Evolutionary conservation across 2,329 filamentous ascomycete genomes (phyloP).

Genomic region (Venturia carpophila): DNA sequence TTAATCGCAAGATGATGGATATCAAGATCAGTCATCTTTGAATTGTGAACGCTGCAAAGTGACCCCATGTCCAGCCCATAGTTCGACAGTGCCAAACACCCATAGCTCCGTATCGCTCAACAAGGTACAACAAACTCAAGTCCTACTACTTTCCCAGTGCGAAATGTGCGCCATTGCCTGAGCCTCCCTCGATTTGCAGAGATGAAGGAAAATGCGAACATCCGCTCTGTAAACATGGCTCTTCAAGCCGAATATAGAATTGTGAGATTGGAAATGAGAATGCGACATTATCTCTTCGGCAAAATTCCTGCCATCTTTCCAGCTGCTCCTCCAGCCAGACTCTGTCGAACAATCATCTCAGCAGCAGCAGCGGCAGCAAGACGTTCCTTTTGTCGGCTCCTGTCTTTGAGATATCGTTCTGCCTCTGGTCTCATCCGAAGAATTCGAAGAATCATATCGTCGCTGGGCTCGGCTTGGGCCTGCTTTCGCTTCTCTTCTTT

Average conservation of each 20-base stretch:
- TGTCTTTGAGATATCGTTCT: slow-evolving; percentile 74
- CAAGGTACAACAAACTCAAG: background rate
- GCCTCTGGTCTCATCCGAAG: slow-evolving; percentile 92
- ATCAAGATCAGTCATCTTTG: background rate
- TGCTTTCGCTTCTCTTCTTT: slow-evolving; percentile 96
- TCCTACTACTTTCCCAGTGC: background rate
- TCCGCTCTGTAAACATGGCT: background rate
- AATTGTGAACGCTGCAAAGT: background rate
- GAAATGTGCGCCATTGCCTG: background rate
- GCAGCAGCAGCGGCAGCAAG: slow-evolving; percentile 84
- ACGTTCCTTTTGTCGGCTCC: slow-evolving; percentile 88
- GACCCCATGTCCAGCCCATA: background rate
- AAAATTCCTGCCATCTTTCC: slow-evolving; percentile 29
- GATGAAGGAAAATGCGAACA: background rate
- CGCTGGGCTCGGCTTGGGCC: slow-evolving; percentile 89
- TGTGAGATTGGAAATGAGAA: background rate
- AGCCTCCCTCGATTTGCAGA: background rate
- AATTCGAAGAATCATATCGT: slow-evolving; percentile 96
- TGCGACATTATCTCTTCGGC: slow-evolving; percentile 12
- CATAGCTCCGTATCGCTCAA: slow-evolving; percentile 9
- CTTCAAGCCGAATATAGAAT: background rate
- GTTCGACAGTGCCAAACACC: background rate
- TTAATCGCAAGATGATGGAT: background rate
- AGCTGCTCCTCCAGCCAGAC: slow-evolving; percentile 52
- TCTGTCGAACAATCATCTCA: slow-evolving; percentile 90